These are phyloP conservation scores for Tolypocladium tundrense DNA, from an alignment of 2,329 filamentous ascomycete genomes.

Conservation along the genomic window DNA sequence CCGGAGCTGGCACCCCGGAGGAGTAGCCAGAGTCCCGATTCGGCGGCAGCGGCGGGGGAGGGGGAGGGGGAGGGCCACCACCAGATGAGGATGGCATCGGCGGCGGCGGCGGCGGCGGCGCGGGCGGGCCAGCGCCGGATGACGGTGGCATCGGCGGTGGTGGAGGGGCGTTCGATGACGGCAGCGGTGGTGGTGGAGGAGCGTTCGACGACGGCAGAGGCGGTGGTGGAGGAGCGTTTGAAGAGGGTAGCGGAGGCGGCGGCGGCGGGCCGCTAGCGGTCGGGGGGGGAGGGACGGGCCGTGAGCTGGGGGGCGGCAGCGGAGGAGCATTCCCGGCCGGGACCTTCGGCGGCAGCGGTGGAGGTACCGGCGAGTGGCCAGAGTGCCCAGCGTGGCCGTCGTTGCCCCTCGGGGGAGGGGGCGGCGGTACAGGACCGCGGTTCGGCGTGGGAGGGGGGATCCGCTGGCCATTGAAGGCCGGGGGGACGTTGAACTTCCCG, in stretches of 20 bases:
- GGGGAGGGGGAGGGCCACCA: conserved; percentile 33
- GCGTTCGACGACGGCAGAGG: conserved; percentile 31
- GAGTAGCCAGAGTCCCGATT: conserved; percentile 49
- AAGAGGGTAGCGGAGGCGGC: conserved; percentile 25
- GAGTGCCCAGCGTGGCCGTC: conserved; percentile 13
- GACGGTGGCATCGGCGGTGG: conserved; percentile 20
- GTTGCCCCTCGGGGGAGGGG: conserved; percentile 44
- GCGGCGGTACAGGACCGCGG: conserved; percentile 61
- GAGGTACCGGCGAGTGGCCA: conserved; percentile 18
- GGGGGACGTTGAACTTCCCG: conserved; percentile 65
- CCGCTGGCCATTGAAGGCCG: conserved; percentile 62
- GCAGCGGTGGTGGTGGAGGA: conserved; percentile 42
- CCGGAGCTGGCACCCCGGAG: conserved; percentile 38
- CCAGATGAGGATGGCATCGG: conserved; percentile 17
- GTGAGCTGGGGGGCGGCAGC: conserved; percentile 39
- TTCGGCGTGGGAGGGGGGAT: conserved; percentile 67
- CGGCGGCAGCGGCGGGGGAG: conserved; percentile 44
- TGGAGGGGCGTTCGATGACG: conserved; percentile 28
- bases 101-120: conserved; percentile 28
- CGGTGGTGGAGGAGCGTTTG: conserved; percentile 32
- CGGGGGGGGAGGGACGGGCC: conserved; percentile 45
- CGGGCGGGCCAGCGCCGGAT: conserved; percentile 18
- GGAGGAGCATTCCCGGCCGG: conserved; percentile 34
- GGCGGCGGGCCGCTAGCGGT: conserved; percentile 26
- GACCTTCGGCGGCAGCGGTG: conserved; percentile 38